Percentiles rank a stretch among this genome's conserved stretches.
Conservation (phyloP, 148 eudicot species). For the Cornus kousa region DNA sequence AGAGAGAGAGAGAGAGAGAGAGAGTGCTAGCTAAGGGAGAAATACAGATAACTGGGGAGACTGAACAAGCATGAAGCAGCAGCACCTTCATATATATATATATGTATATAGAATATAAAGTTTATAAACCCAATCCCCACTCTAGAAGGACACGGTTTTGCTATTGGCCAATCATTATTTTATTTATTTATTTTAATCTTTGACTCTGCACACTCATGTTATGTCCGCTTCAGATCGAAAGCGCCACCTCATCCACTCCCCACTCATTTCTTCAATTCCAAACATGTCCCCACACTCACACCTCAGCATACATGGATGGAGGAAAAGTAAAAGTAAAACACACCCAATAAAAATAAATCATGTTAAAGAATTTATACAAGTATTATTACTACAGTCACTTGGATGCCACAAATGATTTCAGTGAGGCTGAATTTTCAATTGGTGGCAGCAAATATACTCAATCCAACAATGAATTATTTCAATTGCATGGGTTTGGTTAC, state of each 20-base stretch:
- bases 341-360: not conserved
- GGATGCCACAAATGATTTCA: too few relatives aligned
- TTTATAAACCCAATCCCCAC: not conserved
- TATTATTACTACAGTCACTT: too few relatives aligned
- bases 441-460: too few relatives aligned
- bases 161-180: not conserved
- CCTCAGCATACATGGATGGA: not conserved
- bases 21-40: not conserved
- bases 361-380: too few relatives aligned
- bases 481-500: too few relatives aligned
- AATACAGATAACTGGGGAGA: slow-evolving; percentile 4
- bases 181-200: not conserved
- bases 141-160: not conserved
- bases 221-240: slow-evolving; percentile 9
- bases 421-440: too few relatives aligned
- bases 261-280: not conserved
- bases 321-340: slow-evolving; percentile 2
- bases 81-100: slow-evolving; percentile 2
- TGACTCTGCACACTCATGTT: not conserved
- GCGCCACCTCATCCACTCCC: slow-evolving; percentile 8
- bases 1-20: slow-evolving; percentile 8
- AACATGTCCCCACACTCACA: not conserved
- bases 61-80: not conserved
- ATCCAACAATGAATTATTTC: too few relatives aligned
- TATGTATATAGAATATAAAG: not conserved